Conservation (phyloP, 2,329 filamentous ascomycete species). For the Coniochaeta hoffmannii region DNA sequence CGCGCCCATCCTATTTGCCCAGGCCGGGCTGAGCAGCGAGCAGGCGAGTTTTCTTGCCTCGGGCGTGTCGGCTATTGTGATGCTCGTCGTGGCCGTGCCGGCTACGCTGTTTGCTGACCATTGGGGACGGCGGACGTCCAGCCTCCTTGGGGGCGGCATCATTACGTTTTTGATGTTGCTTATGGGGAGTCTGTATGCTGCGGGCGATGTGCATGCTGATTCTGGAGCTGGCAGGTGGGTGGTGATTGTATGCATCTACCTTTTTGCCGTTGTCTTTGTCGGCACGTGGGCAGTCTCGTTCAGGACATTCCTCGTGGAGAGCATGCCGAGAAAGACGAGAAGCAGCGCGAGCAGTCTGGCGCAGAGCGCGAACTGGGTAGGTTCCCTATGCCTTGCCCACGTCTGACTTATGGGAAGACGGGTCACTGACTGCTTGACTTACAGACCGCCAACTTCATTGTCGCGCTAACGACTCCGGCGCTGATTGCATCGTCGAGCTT, state of each 20-base stretch:
- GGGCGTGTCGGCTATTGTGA: constrained; percentile 49
- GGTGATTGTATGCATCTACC: constrained; percentile 41
- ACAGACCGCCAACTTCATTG: constrained; percentile 34
- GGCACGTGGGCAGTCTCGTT: constrained; percentile 45
- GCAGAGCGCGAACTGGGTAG: constrained; percentile 44
- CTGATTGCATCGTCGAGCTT: constrained; percentile 29
- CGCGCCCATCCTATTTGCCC: constrained; percentile 50
- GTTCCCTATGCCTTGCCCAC: constrained; percentile 6
- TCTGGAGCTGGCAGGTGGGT: constrained; percentile 37
- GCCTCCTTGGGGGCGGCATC: constrained; percentile 42
- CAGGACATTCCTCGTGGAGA: constrained; percentile 48
- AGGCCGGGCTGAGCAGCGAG: constrained; percentile 47
- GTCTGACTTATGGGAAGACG: background rate
- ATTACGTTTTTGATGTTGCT: constrained; percentile 44
- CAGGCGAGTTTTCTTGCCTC: constrained; percentile 50
- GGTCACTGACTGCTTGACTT: background rate
- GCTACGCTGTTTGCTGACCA: constrained; percentile 46
- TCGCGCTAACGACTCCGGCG: constrained; percentile 35
- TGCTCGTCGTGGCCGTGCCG: constrained; percentile 45
- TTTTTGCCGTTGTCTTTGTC: constrained; percentile 37
- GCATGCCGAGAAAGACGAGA: constrained; percentile 45
- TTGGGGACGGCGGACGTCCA: constrained; percentile 47
- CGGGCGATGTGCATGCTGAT: constrained; percentile 26
- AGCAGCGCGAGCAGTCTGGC: constrained; percentile 47
- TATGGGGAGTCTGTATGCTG: constrained; percentile 44